These are phyloP conservation scores for Hypoxylon lenormandii DNA, from an alignment of 495 filamentous ascomycete genomes.

Conservation along the genomic window DNA sequence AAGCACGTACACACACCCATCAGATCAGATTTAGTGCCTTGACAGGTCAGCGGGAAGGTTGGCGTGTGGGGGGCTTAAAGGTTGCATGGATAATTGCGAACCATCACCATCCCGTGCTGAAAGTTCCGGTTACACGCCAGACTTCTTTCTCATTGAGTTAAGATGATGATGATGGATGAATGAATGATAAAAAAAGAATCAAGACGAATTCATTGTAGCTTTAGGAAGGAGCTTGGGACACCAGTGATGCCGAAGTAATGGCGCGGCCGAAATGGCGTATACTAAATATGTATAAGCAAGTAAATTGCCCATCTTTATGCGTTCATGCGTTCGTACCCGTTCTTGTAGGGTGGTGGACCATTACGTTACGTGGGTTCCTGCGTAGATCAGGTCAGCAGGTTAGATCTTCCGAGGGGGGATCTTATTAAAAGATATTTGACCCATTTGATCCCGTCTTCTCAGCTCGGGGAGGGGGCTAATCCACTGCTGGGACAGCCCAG, in stretches of 20 bases:
- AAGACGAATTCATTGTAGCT: constrained; percentile 1
- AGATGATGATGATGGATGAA: no score
- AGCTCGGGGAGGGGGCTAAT: constrained; percentile 26
- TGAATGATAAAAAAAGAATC: neutral
- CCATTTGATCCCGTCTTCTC: constrained; percentile 23
- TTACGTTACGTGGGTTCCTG: constrained; percentile 17
- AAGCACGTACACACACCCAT: constrained; percentile 15
- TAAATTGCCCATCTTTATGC: constrained; percentile 47
- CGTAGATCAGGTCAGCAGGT: constrained; percentile 46
- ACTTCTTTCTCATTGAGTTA: constrained; percentile 28
- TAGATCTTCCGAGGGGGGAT: constrained; percentile 33
- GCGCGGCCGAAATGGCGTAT: constrained; percentile 43
- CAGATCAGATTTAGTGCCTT: constrained; percentile 25
- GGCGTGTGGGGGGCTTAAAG: constrained; percentile 8
- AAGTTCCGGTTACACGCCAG: no score
- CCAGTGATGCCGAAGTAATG: constrained; percentile 43
- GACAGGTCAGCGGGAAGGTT: constrained; percentile 31
- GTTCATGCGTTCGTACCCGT: constrained; percentile 35
- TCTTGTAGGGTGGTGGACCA: no score
- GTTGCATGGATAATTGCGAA: constrained; percentile 8
- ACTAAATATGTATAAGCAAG: constrained; percentile 39
- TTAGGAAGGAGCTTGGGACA: constrained; percentile 39
- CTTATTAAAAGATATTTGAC: constrained; percentile 36
- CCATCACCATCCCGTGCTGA: no score
- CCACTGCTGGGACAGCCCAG: constrained; percentile 18